A percentile compares a stretch with the other conserved stretches of the same genome.
phyloP scores from a whole-genome alignment of 2,329 filamentous ascomycete genomes.

The Colletotrichum agaves region DNA sequence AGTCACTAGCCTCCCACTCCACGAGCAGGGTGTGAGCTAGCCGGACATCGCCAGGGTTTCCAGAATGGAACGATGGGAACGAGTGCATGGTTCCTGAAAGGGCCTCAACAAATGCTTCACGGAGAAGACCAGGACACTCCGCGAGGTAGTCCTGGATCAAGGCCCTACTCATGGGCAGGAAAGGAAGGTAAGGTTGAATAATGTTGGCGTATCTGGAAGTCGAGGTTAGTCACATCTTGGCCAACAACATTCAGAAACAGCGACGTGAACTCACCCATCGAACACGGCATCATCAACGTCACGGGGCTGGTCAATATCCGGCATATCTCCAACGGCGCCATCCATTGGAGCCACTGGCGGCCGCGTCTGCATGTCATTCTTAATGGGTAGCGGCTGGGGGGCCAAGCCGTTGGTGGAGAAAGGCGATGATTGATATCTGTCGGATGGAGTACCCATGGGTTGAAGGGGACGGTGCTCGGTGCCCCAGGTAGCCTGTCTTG shows the following conservation, averaged over 20 bases:
- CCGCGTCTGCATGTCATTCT: conserved; percentile 50
- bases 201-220: conserved; percentile 67
- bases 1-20: conserved; percentile 60
- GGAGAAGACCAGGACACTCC: conserved; percentile 65
- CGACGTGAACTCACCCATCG: conserved; percentile 52
- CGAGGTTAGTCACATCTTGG: background rate
- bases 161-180: conserved; percentile 68
- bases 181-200: conserved; percentile 74
- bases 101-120: conserved; percentile 73
- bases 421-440: conserved; percentile 40
- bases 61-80: conserved; percentile 51
- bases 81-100: conserved; percentile 69
- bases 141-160: conserved; percentile 66
- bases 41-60: conserved; percentile 54
- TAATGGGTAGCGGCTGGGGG: conserved; percentile 56
- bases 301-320: conserved; percentile 47
- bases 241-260: too few relatives aligned
- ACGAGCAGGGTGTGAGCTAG: conserved; percentile 59
- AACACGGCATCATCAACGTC: conserved; percentile 58
- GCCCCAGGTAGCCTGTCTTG: conserved; percentile 58
- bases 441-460: conserved; percentile 51
- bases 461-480: conserved; percentile 59
- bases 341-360: conserved; percentile 49
- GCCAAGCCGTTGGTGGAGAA: conserved; percentile 57
- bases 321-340: conserved; percentile 47